phyloP scores from a whole-genome alignment of 805 yeast species.

The Saccharomycopsis guyanensis region DNA sequence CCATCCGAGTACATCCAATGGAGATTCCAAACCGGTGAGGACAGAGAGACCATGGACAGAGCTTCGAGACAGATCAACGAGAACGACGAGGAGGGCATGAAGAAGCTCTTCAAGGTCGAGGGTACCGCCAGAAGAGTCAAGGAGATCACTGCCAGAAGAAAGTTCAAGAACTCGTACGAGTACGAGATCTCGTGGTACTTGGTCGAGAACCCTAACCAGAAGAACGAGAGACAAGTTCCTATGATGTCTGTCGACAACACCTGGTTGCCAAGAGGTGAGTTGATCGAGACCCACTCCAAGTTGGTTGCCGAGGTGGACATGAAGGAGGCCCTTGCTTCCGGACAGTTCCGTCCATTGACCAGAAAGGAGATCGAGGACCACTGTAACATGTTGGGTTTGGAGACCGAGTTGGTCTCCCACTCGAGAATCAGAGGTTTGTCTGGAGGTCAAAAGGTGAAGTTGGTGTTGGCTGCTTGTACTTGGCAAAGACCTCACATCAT shows the following conservation, averaged over 20 bases:
- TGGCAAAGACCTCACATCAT: constrained; percentile 99
- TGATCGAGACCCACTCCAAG: constrained; percentile 95
- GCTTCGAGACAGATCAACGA: constrained; percentile 98
- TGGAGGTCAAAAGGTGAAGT: constrained; percentile 99
- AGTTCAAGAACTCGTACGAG: constrained; percentile 99
- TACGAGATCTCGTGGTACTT: constrained; percentile 96
- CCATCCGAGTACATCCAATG: constrained; percentile 99
- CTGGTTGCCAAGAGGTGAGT: constrained; percentile 99
- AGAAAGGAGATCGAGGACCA: constrained; percentile 99
- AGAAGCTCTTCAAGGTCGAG: constrained; percentile 98
- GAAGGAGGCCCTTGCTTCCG: constrained; percentile 99
- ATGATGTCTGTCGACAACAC: constrained; percentile 99
- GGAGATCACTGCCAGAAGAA: constrained; percentile 93
- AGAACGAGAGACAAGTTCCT: constrained; percentile 98
- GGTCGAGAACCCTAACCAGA: constrained; percentile 99
- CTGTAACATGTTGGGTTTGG: constrained; percentile 98
- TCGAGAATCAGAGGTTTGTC: constrained; percentile 99
- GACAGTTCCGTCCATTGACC: constrained; percentile 99
- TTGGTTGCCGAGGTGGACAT: constrained; percentile 99
- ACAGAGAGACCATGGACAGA: constrained; percentile 99
- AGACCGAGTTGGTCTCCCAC: constrained; percentile 98
- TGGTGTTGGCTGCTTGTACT: constrained; percentile 99
- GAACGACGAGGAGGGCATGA: constrained; percentile 95
- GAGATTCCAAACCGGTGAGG: constrained; percentile 99
- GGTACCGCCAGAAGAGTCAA: constrained; percentile 97